These are phyloP conservation scores for Lathyrus tuberosus DNA, from an alignment of 306 rosid genomes.

Conservation along the genomic window DNA sequence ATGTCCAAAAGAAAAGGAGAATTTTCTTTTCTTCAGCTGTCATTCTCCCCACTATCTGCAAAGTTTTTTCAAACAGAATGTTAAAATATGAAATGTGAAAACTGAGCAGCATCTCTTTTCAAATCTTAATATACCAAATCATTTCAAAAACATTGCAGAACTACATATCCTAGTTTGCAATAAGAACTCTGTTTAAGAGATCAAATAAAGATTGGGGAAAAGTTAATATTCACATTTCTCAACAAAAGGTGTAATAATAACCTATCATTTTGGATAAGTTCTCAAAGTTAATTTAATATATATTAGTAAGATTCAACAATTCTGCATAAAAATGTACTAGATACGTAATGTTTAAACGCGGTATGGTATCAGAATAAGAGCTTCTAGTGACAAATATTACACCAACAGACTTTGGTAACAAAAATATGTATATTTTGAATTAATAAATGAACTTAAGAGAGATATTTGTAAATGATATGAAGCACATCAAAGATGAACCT, in stretches of 20 bases:
- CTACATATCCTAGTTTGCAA: not conserved
- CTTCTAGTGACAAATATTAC: slow-evolving; percentile 23
- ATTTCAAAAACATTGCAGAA: slow-evolving; percentile 4
- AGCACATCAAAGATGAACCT: not conserved
- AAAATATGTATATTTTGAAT: not conserved
- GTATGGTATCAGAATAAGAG: slow-evolving; percentile 26
- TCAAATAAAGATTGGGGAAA: not conserved
- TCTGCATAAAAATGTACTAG: not conserved
- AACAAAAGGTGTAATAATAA: not conserved
- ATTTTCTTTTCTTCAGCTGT: slow-evolving; percentile 75
- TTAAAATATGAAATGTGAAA: slow-evolving; percentile 9
- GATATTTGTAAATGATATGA: slow-evolving; percentile 7
- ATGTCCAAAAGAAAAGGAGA: slow-evolving; percentile 94
- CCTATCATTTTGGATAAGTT: not conserved
- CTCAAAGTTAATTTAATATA: not conserved
- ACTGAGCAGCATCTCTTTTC: slow-evolving; percentile 19
- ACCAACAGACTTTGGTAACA: not conserved
- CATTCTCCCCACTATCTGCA: slow-evolving; percentile 79
- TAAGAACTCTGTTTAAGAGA: not conserved
- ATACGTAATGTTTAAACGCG: not conserved
- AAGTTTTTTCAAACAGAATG: slow-evolving; percentile 55
- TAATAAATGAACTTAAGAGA: not conserved
- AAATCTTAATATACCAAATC: slow-evolving; percentile 19
- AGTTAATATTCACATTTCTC: slow-evolving; percentile 2
- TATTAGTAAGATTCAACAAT: not conserved